Conservation (phyloP, 768 basidiomycete species). For the Tulasnella sp. region DNA sequence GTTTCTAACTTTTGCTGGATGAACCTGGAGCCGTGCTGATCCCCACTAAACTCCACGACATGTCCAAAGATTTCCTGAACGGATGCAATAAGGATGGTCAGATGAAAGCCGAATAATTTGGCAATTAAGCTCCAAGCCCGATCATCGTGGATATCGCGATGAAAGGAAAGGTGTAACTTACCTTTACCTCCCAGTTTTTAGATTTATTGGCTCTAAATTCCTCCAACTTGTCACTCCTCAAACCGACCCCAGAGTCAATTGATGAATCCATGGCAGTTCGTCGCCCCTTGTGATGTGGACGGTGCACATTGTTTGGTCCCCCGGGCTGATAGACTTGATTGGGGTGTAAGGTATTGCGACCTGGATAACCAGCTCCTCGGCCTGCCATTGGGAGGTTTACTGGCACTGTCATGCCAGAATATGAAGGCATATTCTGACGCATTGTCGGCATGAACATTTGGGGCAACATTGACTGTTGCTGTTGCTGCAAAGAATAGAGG, state of each 20-base stretch:
- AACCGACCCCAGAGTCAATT: constrained; percentile 11
- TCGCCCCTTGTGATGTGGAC: too few relatives aligned
- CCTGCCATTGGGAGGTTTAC: not conserved
- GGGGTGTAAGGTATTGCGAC: too few relatives aligned
- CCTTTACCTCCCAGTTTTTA: constrained; percentile 70
- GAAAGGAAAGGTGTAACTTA: constrained; percentile 27
- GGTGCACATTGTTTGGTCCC: too few relatives aligned
- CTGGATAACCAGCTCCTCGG: too few relatives aligned
- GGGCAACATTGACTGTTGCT: constrained; percentile 25
- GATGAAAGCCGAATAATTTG: too few relatives aligned
- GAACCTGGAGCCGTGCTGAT: constrained; percentile 97
- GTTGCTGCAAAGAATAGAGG: constrained; percentile 40
- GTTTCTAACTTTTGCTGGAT: constrained; percentile 79
- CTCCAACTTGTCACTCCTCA: constrained; percentile 63
- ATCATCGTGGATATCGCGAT: not conserved
- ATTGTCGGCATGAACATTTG: constrained; percentile 30
- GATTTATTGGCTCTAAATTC: constrained; percentile 74
- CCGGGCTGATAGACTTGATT: too few relatives aligned
- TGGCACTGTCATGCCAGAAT: not conserved
- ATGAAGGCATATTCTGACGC: constrained; percentile 32
- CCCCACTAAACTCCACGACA: constrained; percentile 81
- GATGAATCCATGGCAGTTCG: constrained; percentile 6
- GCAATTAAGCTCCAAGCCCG: not conserved
- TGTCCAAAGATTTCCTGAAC: constrained; percentile 71
- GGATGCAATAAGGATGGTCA: not conserved